Base-by-base conservation (phyloP, 768 basidiomycete genomes). In the Tylopilus intermedius region DNA sequence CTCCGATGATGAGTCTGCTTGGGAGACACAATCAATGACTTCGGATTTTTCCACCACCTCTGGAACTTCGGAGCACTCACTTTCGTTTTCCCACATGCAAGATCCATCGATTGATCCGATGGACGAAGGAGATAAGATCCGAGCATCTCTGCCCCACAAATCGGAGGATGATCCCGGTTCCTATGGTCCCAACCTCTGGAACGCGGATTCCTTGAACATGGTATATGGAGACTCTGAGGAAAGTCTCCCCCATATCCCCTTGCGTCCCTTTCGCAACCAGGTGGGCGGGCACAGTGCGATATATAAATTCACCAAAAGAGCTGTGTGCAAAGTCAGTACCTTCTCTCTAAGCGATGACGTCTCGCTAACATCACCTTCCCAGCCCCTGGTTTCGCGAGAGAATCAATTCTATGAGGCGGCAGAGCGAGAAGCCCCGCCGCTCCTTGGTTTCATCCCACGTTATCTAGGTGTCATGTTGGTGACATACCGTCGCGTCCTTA, bases 391-490 rank as follows among this genome's bases (percentile, higher is more conserved):
- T 29, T 94, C 91, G 4, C 83, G 94, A 51, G 96, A 99, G 72
- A 99, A 99, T 65, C 76, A 96, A 44, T 97, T 99, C 66, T 99
- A 99, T 67, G 96, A 99, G 67, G 83, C 94, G 2, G 93, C 98
- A 30, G 96, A 99, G 67, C 81, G 86, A 26, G 90, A 93, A 62
- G 90, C 91, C 0, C 95, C 96, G 0, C 93, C 91, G 4, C 77
- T 99, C 8, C 78, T 98, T 4, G 87, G 81, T 13, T 99, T 92
- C 64, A 96, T 97, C 54, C 96, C 96, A n/a, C 86, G 94, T 41
- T 99, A 99, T 70, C 78, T 99, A 14, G 96, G 96, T 22, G 96
- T 99, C 50, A 96, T 99, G 93, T 80, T 98, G 39, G 95, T 99
- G 62, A 95, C 88, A 48, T 98, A 98, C 66, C 84, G 96, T 24